Percentiles rank a stretch among this genome's conserved stretches.
Evolutionary conservation across 306 rosid genomes (phyloP).

Genomic region (Phaseolus lunatus): DNA sequence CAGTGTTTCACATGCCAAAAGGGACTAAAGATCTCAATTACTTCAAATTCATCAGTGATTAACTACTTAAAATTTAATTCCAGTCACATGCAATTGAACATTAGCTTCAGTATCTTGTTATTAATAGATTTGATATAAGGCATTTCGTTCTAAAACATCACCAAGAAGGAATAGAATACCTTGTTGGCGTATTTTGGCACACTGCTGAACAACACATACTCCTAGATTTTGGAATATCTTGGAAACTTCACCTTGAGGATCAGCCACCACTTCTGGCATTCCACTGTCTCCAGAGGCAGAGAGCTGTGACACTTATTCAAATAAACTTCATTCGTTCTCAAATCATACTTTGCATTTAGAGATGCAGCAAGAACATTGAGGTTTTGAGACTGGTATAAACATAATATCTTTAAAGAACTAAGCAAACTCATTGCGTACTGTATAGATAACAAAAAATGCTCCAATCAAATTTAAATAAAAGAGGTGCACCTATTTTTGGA

Average conservation of each 20-base stretch:
- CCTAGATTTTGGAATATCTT: slow-evolving; percentile 87
- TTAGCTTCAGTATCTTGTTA: slow-evolving; percentile 1
- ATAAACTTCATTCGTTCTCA: slow-evolving; percentile 32
- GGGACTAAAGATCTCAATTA: background rate
- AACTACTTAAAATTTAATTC: slow-evolving; percentile 6
- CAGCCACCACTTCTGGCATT: slow-evolving; percentile 90
- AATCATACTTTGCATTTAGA: slow-evolving; percentile 31
- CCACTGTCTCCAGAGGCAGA: slow-evolving; percentile 99
- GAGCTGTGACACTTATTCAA: slow-evolving; percentile 58
- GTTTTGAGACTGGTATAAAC: slow-evolving; percentile 11
- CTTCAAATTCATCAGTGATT: slow-evolving; percentile 26
- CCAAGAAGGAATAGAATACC: slow-evolving; percentile 55
- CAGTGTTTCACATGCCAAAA: background rate
- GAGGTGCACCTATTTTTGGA: background rate
- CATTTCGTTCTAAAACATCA: slow-evolving; percentile 33
- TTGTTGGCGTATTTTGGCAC: slow-evolving; percentile 99
- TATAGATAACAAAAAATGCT: slow-evolving; percentile 20
- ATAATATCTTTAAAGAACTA: slow-evolving; percentile 6
- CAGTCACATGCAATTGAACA: slow-evolving; percentile 7
- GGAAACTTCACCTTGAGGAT: slow-evolving; percentile 92
- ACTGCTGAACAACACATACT: slow-evolving; percentile 91
- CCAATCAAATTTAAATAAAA: slow-evolving; percentile 16
- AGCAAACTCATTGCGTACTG: background rate
- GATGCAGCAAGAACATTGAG: slow-evolving; percentile 2
- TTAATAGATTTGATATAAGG: slow-evolving; percentile 8